Conservation (phyloP, 306 rosid species). For the Acacia crassicarpa region DNA sequence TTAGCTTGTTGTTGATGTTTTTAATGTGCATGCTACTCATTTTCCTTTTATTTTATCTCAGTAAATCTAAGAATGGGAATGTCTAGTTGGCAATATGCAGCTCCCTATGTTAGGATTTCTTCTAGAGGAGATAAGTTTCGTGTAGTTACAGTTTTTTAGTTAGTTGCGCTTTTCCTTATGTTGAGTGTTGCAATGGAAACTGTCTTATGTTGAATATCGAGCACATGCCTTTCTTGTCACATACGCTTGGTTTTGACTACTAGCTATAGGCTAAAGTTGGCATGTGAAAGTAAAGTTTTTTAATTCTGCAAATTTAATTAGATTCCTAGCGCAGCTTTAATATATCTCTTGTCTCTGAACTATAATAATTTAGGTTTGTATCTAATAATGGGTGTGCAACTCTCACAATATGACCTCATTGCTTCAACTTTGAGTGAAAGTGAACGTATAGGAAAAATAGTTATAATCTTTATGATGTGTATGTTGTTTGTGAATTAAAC, state of each 20-base stretch:
- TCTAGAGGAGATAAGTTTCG: background rate
- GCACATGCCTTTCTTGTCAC: background rate
- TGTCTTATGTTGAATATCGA: background rate
- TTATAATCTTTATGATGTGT: slow-evolving; percentile 2
- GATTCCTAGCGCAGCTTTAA: background rate
- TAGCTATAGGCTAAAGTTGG: background rate
- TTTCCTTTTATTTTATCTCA: background rate
- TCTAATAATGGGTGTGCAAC: background rate
- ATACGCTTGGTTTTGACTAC: background rate
- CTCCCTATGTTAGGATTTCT: background rate
- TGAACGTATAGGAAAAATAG: background rate
- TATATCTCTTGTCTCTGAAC: background rate
- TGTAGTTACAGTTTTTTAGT: background rate
- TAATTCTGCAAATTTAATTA: background rate
- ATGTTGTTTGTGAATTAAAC: background rate
- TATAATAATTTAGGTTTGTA: background rate
- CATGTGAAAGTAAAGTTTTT: background rate
- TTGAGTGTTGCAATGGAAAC: background rate
- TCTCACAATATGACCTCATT: background rate
- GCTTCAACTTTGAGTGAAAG: background rate
- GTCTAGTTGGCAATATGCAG: background rate
- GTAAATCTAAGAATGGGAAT: background rate
- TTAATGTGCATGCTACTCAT: background rate
- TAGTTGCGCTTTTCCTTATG: background rate
- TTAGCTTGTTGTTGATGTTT: background rate